Conservation (phyloP, 2,329 filamentous ascomycete species). For the Penicillium sp. region DNA sequence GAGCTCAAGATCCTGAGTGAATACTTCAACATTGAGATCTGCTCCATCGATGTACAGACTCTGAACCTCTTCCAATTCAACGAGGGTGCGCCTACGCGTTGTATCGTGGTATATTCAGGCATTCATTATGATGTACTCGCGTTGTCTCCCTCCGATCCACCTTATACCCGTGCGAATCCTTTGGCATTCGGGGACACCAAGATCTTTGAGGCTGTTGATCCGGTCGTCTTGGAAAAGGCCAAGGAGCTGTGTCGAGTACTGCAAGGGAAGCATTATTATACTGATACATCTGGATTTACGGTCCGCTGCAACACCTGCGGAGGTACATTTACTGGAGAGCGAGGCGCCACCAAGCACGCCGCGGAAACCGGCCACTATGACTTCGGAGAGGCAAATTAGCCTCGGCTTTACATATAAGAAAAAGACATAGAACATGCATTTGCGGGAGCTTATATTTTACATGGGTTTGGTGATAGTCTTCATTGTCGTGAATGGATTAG, state of each 20-base stretch:
- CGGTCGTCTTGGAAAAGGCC: constrained; percentile 61
- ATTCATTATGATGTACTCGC: constrained; percentile 93
- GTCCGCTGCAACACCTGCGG: constrained; percentile 71
- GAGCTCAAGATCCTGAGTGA: constrained; percentile 83
- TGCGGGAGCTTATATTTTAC: not conserved
- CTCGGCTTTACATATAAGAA: not conserved
- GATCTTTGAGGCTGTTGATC: constrained; percentile 64
- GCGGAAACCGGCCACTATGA: constrained; percentile 50
- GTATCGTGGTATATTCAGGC: constrained; percentile 84
- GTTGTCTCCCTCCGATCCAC: constrained; percentile 64
- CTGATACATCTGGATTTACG: constrained; percentile 78
- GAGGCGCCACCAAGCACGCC: constrained; percentile 50
- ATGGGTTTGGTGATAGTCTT: not conserved
- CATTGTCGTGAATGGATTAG: constrained; percentile 9
- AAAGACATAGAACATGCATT: not conserved
- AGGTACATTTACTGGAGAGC: constrained; percentile 46
- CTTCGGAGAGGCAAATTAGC: constrained; percentile 49
- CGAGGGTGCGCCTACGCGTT: constrained; percentile 67
- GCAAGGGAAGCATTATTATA: constrained; percentile 77
- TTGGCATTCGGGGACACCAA: constrained; percentile 78
- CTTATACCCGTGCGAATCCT: constrained; percentile 56
- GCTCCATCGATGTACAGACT: constrained; percentile 76
- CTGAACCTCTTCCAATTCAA: constrained; percentile 74
- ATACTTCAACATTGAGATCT: constrained; percentile 83
- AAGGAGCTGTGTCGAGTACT: constrained; percentile 66